Conservation (phyloP, 306 rosid species). For the Glycine latifolia region DNA sequence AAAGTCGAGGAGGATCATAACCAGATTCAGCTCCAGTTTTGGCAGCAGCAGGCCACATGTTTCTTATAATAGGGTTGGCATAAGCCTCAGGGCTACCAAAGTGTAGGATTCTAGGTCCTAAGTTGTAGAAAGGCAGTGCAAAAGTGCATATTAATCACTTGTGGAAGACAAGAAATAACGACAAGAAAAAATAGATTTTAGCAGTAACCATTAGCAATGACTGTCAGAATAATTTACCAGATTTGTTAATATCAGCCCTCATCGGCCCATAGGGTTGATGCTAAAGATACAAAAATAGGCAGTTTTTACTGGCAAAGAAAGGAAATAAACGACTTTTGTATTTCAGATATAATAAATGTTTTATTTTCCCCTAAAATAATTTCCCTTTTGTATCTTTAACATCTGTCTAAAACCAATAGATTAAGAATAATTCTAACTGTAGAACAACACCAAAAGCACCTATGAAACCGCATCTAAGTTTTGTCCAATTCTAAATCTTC, state of each 20-base stretch:
- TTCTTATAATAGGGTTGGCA: slow-evolving; percentile 55
- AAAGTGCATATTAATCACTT: slow-evolving; percentile 30
- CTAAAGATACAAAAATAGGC: not conserved
- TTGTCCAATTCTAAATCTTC: not conserved
- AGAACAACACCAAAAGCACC: too few relatives aligned
- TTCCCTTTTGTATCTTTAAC: not conserved
- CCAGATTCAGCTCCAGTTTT: slow-evolving; percentile 59
- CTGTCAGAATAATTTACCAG: not conserved
- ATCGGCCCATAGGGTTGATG: not conserved
- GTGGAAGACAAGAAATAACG: slow-evolving; percentile 11
- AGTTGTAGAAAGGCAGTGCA: slow-evolving; percentile 33
- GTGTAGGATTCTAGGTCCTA: slow-evolving; percentile 88
- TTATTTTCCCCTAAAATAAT: too few relatives aligned
- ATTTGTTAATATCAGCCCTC: not conserved
- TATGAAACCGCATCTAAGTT: too few relatives aligned
- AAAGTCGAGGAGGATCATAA: slow-evolving; percentile 49
- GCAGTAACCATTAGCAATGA: slow-evolving; percentile 22
- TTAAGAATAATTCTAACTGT: not conserved
- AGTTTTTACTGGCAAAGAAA: not conserved
- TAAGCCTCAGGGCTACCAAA: slow-evolving; percentile 69
- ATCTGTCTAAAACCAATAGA: not conserved
- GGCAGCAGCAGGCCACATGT: slow-evolving; percentile 62
- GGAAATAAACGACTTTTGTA: not conserved
- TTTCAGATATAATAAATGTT: not conserved
- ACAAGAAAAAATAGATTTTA: not conserved